Base-by-base conservation (phyloP, 148 eudicot genomes). In the Heliamphora exappendiculata region DNA sequence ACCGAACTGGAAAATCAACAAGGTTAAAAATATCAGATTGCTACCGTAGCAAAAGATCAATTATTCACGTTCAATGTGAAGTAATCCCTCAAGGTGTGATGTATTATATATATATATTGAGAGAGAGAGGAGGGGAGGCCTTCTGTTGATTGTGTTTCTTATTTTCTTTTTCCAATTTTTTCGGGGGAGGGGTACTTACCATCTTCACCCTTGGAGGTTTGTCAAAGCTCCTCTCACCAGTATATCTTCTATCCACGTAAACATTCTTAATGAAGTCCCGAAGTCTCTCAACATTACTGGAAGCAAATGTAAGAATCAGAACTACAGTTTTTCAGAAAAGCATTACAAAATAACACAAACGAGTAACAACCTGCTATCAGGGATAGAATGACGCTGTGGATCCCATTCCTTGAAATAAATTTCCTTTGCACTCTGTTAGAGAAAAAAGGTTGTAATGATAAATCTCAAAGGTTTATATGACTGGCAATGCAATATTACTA, bases 401-500 rank as follows among this genome's bases (percentile, higher is more conserved):
- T 96, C 99, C 97, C 91, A 93, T 73, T 96, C 98, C 82, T 93
- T 96, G 62, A 96, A 88, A 84, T 88, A 91, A 45, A 90, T 93
- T 83, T 90, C 97, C 84, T 84, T 93, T 55, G 97, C 98, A 75
- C 81, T 85, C 99, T 96, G 88, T 36, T 42, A 31, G 55, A 5
- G 53, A 63, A 63, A 70, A 19, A 49, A 59, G 42, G 76, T 17
- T 22, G 28, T 60, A 55, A 41, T 73, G 65, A 79, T 44, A 67
- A 72, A 74, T 12, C 55, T 70, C 68, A 53, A 72, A 39, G 72
- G 72, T 45, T 39, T 1, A 22, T 20, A 33, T 29, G 20, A 70
- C 47, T 28, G 54, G 34, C 0, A 34, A 70, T 17, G 65, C 78
- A 68, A 67, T 28, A 50, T 26, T 14, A 47, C 12, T 66, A 54